Percentiles rank a stretch among this genome's conserved stretches.
phyloP scores from a whole-genome alignment of 306 rosid species.

The Begonia peltatifolia region DNA sequence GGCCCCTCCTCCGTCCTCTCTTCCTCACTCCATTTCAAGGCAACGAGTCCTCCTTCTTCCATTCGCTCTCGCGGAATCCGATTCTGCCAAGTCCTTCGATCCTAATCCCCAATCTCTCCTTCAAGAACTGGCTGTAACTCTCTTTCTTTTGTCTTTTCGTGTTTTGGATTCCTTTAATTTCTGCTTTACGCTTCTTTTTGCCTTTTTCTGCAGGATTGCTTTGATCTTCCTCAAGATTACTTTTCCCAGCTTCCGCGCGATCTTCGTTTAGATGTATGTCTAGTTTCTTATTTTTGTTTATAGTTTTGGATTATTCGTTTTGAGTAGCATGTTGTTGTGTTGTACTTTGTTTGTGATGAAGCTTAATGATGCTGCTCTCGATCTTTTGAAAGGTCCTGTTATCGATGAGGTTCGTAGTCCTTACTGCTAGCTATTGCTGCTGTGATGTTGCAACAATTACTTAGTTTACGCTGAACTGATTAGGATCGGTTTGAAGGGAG shows the following conservation, averaged over 20 bases:
- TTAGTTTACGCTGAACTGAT: neutral
- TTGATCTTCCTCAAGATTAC: slow-evolving; percentile 77
- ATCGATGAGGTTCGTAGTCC: slow-evolving; percentile 52
- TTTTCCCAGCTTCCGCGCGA: slow-evolving; percentile 63
- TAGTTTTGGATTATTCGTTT: neutral
- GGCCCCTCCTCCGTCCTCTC: slow-evolving; percentile 20
- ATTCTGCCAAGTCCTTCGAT: slow-evolving; percentile 43
- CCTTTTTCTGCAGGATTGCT: slow-evolving; percentile 38
- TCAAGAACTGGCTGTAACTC: slow-evolving; percentile 46
- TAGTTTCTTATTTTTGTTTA: neutral
- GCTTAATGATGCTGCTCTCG: slow-evolving; percentile 92
- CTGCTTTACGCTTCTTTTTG: neutral
- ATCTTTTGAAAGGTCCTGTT: slow-evolving; percentile 74
- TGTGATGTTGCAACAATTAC: neutral
- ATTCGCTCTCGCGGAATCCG: slow-evolving; percentile 59
- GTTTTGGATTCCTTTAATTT: no score
- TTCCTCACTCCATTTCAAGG: slow-evolving; percentile 12
- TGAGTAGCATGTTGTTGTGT: slow-evolving; percentile 9
- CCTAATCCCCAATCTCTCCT: slow-evolving; percentile 45
- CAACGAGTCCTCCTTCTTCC: slow-evolving; percentile 24
- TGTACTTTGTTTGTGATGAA: slow-evolving; percentile 11
- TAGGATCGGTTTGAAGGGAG: no score
- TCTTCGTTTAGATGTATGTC: slow-evolving; percentile 76
- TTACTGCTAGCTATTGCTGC: neutral
- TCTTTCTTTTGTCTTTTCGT: neutral